These are phyloP conservation scores for Stachybotrys chartarum DNA, from an alignment of 2,329 filamentous ascomycete genomes.

Conservation along the genomic window DNA sequence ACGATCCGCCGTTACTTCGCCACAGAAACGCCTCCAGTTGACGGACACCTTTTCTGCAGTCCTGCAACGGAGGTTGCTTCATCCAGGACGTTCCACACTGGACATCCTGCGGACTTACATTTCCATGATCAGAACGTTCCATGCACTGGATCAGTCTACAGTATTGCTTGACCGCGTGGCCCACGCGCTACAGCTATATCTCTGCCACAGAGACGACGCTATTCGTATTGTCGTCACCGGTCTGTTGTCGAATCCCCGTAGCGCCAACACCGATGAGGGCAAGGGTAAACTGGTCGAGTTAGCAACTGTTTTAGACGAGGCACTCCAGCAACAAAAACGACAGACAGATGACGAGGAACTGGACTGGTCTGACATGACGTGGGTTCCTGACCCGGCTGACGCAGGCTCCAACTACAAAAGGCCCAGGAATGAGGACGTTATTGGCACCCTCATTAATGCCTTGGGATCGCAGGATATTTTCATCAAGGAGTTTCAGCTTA, in stretches of 20 bases:
- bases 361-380: slow-evolving; percentile 88
- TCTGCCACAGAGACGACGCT: slow-evolving; percentile 71
- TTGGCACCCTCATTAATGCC: slow-evolving; percentile 80
- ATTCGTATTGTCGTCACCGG: slow-evolving; percentile 71
- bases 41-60: slow-evolving; percentile 62
- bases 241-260: slow-evolving; percentile 55
- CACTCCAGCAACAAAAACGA: slow-evolving; percentile 44
- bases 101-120: slow-evolving; percentile 74
- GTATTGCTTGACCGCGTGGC: slow-evolving; percentile 71
- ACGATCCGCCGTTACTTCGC: slow-evolving; percentile 60
- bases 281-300: slow-evolving; percentile 57
- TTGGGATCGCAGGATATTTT: slow-evolving; percentile 88
- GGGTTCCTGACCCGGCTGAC: slow-evolving; percentile 89
- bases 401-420: slow-evolving; percentile 88
- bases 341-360: slow-evolving; percentile 61
- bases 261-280: slow-evolving; percentile 37
- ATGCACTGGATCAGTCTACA: slow-evolving; percentile 68
- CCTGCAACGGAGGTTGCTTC: slow-evolving; percentile 59
- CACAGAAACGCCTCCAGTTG: slow-evolving; percentile 61
- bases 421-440: slow-evolving; percentile 82
- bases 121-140: slow-evolving; percentile 70
- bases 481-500: slow-evolving; percentile 86
- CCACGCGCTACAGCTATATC: slow-evolving; percentile 64
- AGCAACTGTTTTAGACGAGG: slow-evolving; percentile 57
- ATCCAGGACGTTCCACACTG: slow-evolving; percentile 68